Percentiles rank a stretch among this genome's conserved stretches.
Evolutionary conservation across 495 filamentous ascomycete species (phyloP).

Genomic region (Tricharina praecox): DNA sequence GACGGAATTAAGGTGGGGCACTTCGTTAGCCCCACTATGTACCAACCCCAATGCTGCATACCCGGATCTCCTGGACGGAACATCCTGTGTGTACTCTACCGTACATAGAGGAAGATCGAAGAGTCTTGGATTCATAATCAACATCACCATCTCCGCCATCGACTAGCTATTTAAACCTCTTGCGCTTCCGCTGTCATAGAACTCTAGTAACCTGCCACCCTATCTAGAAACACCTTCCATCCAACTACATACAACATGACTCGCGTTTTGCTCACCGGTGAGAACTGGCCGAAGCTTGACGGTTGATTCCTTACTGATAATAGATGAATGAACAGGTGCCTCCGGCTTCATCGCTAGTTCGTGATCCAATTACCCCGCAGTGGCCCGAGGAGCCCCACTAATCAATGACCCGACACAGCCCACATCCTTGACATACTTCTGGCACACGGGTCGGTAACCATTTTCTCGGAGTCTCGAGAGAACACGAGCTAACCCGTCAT

Average conservation of each 20-base stretch:
- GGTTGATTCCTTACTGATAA: neutral
- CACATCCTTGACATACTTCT: slow-evolving; percentile 66
- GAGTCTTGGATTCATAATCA: neutral
- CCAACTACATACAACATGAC: neutral
- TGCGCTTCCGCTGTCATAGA: too few relatives aligned
- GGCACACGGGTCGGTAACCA: slow-evolving; percentile 34
- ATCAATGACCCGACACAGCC: slow-evolving; percentile 28
- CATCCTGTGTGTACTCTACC: too few relatives aligned
- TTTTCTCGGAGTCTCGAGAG: too few relatives aligned
- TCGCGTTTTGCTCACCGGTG: neutral
- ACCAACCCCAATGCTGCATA: too few relatives aligned
- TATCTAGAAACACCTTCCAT: neutral
- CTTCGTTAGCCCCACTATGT: too few relatives aligned
- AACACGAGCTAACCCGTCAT: slow-evolving; percentile 6
- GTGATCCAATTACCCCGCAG: neutral
- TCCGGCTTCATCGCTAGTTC: slow-evolving; percentile 49
- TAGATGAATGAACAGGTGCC: slow-evolving; percentile 30
- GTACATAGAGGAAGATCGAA: too few relatives aligned
- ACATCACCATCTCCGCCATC: neutral
- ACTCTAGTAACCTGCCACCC: too few relatives aligned
- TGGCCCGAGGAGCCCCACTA: neutral
- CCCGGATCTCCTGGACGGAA: too few relatives aligned
- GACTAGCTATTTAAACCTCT: neutral
- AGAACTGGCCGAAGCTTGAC: neutral
- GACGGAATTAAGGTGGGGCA: too few relatives aligned